Conservation (phyloP, 2,329 filamentous ascomycete genomes). For the Cladosporium halotolerans region DNA sequence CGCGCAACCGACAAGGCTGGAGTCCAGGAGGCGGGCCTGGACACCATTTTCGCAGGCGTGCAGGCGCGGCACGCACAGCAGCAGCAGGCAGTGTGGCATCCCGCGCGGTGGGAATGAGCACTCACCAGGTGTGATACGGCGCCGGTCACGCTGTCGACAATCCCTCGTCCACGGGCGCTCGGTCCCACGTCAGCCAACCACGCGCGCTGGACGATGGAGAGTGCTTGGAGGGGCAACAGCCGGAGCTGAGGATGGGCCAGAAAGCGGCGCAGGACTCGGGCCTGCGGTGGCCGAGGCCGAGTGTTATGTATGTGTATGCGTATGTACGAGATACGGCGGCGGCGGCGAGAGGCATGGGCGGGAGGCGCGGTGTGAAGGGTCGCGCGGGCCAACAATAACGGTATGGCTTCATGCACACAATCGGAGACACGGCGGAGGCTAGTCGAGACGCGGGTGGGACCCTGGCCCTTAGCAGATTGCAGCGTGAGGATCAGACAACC, state of each 20-base stretch:
- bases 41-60: slow-evolving; percentile 1
- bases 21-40: background rate
- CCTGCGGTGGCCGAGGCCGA: slow-evolving; percentile 7
- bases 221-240: background rate
- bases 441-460: slow-evolving; percentile 2
- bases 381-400: slow-evolving; percentile 8
- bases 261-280: too few species aligned
- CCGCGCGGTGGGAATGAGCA: too few species aligned
- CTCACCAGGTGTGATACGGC: slow-evolving; percentile 1
- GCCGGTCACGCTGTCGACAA: slow-evolving; percentile 7
- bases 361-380: background rate
- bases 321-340: background rate
- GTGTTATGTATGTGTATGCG: slow-evolving; percentile 1
- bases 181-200: slow-evolving; percentile 11
- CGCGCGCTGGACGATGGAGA: background rate
- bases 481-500: background rate
- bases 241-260: slow-evolving; percentile 1
- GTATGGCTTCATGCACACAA: slow-evolving; percentile 8
- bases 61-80: background rate
- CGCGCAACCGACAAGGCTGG: slow-evolving; percentile 2
- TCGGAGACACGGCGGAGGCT: slow-evolving; percentile 5
- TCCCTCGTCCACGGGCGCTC: background rate
- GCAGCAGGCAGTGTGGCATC: background rate
- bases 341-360: background rate
- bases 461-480: background rate